Conservation (phyloP, 1,284 basidiomycete species). For the Ustilago sp. region DNA sequence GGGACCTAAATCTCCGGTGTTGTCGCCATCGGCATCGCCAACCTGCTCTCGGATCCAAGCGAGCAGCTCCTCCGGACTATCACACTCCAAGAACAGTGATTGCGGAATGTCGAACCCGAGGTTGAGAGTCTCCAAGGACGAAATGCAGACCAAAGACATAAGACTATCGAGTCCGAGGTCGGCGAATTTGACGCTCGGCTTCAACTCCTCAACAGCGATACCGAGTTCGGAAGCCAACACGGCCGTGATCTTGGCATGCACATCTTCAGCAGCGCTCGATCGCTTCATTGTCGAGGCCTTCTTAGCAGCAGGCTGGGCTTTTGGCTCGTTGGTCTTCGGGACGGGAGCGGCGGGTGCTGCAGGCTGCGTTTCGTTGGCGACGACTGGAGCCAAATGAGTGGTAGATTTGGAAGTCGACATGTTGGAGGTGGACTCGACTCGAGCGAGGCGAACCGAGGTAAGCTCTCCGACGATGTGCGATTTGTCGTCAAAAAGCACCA, state of each 20-base stretch:
- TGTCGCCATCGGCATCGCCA: constrained; percentile 9
- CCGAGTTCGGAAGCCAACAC: constrained; percentile 44
- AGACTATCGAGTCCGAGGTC: constrained; percentile 53
- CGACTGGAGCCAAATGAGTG: neutral
- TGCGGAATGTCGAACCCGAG: constrained; percentile 42
- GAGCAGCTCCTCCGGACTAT: constrained; percentile 41
- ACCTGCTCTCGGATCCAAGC: constrained; percentile 30
- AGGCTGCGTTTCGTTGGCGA: neutral
- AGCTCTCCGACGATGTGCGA: constrained; percentile 20
- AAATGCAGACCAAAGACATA: constrained; percentile 53
- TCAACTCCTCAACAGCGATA: constrained; percentile 37
- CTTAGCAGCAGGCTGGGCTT: neutral
- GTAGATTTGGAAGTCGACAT: neutral
- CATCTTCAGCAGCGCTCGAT: constrained; percentile 4
- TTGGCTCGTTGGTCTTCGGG: neutral
- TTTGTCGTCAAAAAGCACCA: constrained; percentile 15
- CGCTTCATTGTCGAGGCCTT: neutral
- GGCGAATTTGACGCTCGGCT: constrained; percentile 33
- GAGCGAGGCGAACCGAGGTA: constrained; percentile 8
- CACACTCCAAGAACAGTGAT: constrained; percentile 49
- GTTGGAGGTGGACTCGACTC: neutral
- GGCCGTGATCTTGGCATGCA: constrained; percentile 27
- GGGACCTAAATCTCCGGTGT: neutral
- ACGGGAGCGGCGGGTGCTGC: neutral
- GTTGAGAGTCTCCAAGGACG: constrained; percentile 36